A percentile compares a stretch with the other conserved stretches of the same genome.
phyloP scores from a whole-genome alignment of 371 early-diverging fungal species.

The Choanephora cucurbitarum region DNA sequence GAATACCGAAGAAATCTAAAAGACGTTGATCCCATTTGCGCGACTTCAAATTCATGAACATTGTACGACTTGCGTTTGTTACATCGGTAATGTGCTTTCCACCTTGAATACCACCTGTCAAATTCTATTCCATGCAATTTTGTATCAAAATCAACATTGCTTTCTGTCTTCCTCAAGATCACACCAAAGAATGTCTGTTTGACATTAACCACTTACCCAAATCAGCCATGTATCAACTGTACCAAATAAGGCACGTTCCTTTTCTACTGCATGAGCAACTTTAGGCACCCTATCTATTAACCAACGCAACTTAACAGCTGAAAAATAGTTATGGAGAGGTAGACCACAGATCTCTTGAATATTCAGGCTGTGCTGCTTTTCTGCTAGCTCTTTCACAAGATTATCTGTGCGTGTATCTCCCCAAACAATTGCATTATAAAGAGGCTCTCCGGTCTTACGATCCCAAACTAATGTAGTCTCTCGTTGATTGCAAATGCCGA shows the following conservation, averaged over 20 bases:
- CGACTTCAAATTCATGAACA: constrained; percentile 83
- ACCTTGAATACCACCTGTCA: constrained; percentile 72
- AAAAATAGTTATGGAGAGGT: constrained; percentile 91
- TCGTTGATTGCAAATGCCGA: constrained; percentile 95
- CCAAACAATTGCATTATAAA: constrained; percentile 94
- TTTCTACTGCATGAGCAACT: constrained; percentile 53
- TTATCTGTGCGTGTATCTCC: constrained; percentile 83
- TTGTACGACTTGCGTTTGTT: constrained; percentile 89
- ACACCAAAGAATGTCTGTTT: neutral
- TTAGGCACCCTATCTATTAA: constrained; percentile 76
- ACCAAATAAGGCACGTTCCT: constrained; percentile 65
- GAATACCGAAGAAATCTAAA: constrained; percentile 66
- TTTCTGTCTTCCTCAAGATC: too few species aligned
- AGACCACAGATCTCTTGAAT: constrained; percentile 79
- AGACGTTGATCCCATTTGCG: constrained; percentile 77
- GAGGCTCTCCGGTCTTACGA: constrained; percentile 72
- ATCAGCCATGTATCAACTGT: constrained; percentile 94
- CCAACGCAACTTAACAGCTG: constrained; percentile 91
- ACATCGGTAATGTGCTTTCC: constrained; percentile 85
- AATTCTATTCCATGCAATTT: constrained; percentile 37
- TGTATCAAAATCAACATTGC: neutral
- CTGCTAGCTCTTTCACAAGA: constrained; percentile 65
- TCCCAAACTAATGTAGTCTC: constrained; percentile 94
- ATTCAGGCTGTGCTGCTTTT: constrained; percentile 43
- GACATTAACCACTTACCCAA: constrained; percentile 44